Conservation (phyloP, 2,329 filamentous ascomycete species). For the Karstenula rhodostoma region DNA sequence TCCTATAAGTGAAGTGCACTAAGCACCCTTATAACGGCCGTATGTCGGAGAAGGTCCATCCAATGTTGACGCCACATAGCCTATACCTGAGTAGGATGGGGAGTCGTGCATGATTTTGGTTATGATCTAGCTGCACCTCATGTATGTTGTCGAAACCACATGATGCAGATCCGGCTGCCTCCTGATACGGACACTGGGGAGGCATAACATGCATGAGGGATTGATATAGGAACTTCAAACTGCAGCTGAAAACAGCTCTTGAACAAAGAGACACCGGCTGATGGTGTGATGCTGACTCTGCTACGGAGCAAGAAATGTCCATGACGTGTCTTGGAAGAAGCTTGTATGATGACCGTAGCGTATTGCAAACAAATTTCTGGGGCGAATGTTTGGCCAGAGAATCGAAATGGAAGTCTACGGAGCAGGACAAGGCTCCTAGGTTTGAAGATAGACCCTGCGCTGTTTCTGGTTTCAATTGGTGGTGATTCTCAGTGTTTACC, state of each 20-base stretch:
- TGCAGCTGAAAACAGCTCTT: not conserved
- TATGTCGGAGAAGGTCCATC: not conserved
- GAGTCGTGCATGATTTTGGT: not conserved
- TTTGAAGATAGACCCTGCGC: not conserved
- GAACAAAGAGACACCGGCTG: not conserved
- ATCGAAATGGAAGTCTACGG: not conserved
- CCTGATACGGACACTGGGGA: not conserved
- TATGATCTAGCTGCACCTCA: not conserved
- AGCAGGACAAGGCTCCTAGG: not conserved
- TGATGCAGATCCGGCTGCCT: not conserved
- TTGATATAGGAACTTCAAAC: not conserved
- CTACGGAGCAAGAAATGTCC: not conserved
- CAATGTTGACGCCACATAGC: not conserved
- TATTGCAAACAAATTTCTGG: not conserved
- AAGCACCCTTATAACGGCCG: no score
- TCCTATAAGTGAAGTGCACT: not conserved
- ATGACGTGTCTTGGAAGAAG: not conserved
- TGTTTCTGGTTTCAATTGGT: not conserved
- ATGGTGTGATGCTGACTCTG: not conserved
- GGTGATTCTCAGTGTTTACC: not conserved
- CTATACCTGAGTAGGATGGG: not conserved
- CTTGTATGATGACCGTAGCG: not conserved
- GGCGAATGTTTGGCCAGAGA: not conserved
- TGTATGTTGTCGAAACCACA: not conserved
- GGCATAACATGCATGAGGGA: not conserved